These are phyloP conservation scores for Zymoseptoria brevis DNA, from an alignment of 2,329 filamentous ascomycete species.

Conservation along the genomic window DNA sequence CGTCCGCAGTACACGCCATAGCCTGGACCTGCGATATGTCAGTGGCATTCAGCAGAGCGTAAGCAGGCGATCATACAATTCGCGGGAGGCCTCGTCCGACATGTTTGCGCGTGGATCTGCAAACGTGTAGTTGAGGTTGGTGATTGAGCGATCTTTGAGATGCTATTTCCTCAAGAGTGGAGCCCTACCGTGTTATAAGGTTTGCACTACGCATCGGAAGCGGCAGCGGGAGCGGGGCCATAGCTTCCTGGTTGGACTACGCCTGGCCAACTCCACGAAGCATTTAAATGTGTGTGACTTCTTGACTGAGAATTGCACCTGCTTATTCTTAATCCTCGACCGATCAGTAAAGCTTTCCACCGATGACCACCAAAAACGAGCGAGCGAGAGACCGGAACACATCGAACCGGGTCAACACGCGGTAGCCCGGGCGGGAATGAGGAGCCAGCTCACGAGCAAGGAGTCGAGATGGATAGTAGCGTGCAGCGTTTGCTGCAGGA, in stretches of 20 bases:
- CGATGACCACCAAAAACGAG: neutral
- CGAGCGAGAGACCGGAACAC: neutral
- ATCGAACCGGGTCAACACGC: neutral
- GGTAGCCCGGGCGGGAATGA: neutral
- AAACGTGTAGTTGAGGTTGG: neutral
- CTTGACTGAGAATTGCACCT: neutral
- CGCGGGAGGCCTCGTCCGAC: conserved; percentile 23
- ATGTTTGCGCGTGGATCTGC: conserved; percentile 7
- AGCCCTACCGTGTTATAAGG: neutral
- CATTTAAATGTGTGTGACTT: neutral
- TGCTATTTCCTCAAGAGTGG: neutral
- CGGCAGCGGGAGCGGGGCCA: neutral
- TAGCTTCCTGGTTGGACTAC: neutral
- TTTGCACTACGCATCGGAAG: neutral
- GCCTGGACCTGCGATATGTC: conserved; percentile 43
- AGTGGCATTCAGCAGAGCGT: neutral
- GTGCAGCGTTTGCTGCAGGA: conserved; percentile 91
- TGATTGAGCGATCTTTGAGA: neutral
- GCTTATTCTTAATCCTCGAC: neutral
- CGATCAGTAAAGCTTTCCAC: neutral
- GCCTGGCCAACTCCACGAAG: neutral
- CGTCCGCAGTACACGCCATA: conserved; percentile 92
- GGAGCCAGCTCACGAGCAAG: neutral
- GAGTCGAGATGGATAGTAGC: conserved; percentile 64
- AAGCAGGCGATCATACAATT: conserved; percentile 12